Evolutionary conservation across 257 asterid species (phyloP).

Genomic region (Solanum lignicaule): DNA sequence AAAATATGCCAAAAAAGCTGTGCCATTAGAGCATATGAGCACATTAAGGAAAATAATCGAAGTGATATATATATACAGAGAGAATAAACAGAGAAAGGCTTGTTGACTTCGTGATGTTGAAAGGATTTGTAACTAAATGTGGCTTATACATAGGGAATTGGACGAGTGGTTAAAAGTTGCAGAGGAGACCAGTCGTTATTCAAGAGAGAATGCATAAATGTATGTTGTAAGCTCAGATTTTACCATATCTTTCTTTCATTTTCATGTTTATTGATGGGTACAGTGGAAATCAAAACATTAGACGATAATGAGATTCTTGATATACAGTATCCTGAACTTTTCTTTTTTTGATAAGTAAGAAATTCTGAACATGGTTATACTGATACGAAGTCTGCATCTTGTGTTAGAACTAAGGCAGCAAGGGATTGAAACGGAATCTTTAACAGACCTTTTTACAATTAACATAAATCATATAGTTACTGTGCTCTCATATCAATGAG

Average conservation of each 20-base stretch:
- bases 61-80: neutral
- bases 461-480: neutral
- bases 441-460: neutral
- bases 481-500: neutral
- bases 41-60: slow-evolving; percentile 49
- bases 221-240: slow-evolving; percentile 9
- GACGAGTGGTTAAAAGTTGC: slow-evolving; percentile 81
- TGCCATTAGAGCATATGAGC: slow-evolving; percentile 70
- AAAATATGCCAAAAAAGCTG: slow-evolving; percentile 54
- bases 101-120: neutral
- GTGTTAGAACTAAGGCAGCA: neutral
- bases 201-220: slow-evolving; percentile 26
- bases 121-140: slow-evolving; percentile 11
- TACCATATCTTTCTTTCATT: neutral
- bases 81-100: neutral
- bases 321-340: neutral
- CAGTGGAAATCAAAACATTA: neutral
- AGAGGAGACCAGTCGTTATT: slow-evolving; percentile 59
- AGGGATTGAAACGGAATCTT: neutral
- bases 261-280: neutral
- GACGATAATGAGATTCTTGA: neutral
- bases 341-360: neutral
- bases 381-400: neutral
- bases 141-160: slow-evolving; percentile 53
- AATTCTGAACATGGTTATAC: neutral